Base-by-base conservation (phyloP, 2,329 filamentous ascomycete genomes). In the Xylaria sp. region DNA sequence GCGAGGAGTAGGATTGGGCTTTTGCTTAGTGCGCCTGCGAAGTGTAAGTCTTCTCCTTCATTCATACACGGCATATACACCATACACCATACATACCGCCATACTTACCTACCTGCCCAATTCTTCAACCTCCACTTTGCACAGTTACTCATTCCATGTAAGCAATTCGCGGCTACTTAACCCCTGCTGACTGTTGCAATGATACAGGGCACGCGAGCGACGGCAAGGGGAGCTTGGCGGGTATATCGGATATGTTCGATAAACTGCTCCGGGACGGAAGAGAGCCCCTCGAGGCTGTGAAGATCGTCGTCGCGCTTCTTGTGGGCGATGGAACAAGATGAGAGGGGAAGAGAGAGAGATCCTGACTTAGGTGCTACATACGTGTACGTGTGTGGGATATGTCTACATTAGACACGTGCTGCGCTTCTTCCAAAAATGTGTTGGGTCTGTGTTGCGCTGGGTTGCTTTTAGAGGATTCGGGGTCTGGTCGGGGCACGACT, bases 191-290 rank as follows among this genome's bases (percentile, higher is more conserved):
- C 5, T 23, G n/a, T 7, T 8, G 28, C 8, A 10, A 28, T 48
- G 9, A n/a, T 5, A 25, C 69, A 91, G 89, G 90, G 91, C 86
- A 87, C 68, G 83, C 87, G 66, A 82, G 81, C 52, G 90, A 92
- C 72, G 81, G 84, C 9, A 82, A 85, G 25, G 84, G 84, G n/a
- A 84, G 84, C 50, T 79, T 93, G 34, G 81, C 83, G 1, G 86
- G 85, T 63, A 84, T 93, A 5, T 86, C 90, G 0, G 82, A 83
- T 25, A 82, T 91, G 18, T 93, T 92, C 72, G 82, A 86, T 56
- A 85, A 85, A 65, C 79, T 93, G 15, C 80, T 92, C 0, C 82
- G 83, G 20, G 86, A 84, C 1, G 84, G 84, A 39, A 86, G 87
- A 51, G 85, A 87, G 9, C 86, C 88, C 0, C 81, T 87, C 71